Evolutionary conservation across 129 eudicot species (phyloP).

Genomic region (Arctium lappa): DNA sequence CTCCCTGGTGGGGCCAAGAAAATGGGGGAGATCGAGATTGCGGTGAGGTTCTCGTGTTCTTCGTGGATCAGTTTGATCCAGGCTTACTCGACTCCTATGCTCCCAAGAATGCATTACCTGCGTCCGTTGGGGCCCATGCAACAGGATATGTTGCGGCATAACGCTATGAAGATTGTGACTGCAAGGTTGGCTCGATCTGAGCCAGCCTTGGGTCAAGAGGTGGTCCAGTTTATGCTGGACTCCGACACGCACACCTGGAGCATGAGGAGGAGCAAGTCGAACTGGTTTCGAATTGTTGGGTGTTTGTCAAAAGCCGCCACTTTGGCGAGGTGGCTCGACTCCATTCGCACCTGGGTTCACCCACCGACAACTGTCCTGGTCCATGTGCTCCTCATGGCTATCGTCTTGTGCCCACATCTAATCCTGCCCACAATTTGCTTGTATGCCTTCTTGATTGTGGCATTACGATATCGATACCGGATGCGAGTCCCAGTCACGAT

Average conservation of each 20-base stretch:
- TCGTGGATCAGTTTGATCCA: conserved; percentile 76
- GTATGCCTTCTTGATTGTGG: conserved; percentile 68
- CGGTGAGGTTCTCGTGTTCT: conserved; percentile 77
- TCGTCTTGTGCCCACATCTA: conserved; percentile 75
- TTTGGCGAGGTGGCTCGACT: conserved; percentile 69
- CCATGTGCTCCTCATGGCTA: conserved; percentile 60
- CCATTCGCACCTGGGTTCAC: conserved; percentile 72
- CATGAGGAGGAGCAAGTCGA: conserved; percentile 92
- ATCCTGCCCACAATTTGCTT: conserved; percentile 70
- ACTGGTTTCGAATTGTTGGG: conserved; percentile 72
- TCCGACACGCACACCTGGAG: conserved; percentile 88
- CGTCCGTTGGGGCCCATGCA: conserved; percentile 74
- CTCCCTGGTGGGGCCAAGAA: conserved; percentile 75
- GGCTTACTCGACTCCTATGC: conserved; percentile 73
- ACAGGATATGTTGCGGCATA: conserved; percentile 72
- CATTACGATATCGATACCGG: conserved; percentile 56
- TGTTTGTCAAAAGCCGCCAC: conserved; percentile 75
- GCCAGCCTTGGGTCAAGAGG: conserved; percentile 86
- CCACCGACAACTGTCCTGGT: conserved; percentile 82
- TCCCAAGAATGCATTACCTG: conserved; percentile 92
- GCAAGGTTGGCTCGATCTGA: conserved; percentile 79
- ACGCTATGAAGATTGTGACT: conserved; percentile 76
- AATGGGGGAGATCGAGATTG: conserved; percentile 90
- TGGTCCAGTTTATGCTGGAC: conserved; percentile 86
- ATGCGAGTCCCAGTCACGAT: conserved; percentile 52